These are phyloP conservation scores for Hymenoscyphus albidus DNA, from an alignment of 2,329 filamentous ascomycete species.

Conservation along the genomic window DNA sequence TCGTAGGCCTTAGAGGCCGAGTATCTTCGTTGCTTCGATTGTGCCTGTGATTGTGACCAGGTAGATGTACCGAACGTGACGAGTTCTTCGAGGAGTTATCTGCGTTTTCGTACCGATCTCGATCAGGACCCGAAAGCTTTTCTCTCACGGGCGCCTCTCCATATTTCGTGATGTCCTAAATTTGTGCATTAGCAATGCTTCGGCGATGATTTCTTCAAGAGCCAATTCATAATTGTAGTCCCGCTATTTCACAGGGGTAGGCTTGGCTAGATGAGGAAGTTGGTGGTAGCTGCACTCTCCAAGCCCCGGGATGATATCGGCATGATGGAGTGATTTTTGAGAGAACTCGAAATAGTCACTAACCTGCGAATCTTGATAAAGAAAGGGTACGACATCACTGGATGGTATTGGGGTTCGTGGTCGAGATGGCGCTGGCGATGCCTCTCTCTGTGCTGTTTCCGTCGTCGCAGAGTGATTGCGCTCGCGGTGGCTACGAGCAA, in stretches of 20 bases:
- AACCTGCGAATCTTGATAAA: conserved; percentile 83
- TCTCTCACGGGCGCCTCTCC: conserved; percentile 74
- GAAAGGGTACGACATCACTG: conserved; percentile 94
- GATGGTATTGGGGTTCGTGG: conserved; percentile 83
- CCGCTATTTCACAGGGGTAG: conserved; percentile 9
- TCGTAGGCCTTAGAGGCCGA: conserved; percentile 64
- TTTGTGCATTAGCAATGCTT: conserved; percentile 13
- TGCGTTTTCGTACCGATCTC: conserved; percentile 58
- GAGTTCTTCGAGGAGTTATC: conserved; percentile 55
- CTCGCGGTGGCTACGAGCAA: conserved; percentile 58
- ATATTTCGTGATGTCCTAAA: conserved; percentile 69
- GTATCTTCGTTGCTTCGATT: conserved; percentile 66
- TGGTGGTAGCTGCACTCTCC: conserved; percentile 3
- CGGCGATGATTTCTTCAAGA: neutral
- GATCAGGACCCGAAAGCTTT: conserved; percentile 65
- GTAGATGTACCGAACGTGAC: conserved; percentile 61
- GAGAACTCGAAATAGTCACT: conserved; percentile 36
- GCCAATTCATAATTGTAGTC: neutral
- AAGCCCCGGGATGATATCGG: conserved; percentile 10
- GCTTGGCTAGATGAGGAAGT: conserved; percentile 9
- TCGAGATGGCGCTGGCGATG: conserved; percentile 71
- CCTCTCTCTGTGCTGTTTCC: conserved; percentile 59
- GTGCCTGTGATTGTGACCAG: conserved; percentile 62
- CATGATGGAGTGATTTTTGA: neutral
- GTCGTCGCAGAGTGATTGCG: conserved; percentile 77